Evolutionary conservation across 2,329 filamentous ascomycete genomes (phyloP).

Genomic region (Cadophora sp.): DNA sequence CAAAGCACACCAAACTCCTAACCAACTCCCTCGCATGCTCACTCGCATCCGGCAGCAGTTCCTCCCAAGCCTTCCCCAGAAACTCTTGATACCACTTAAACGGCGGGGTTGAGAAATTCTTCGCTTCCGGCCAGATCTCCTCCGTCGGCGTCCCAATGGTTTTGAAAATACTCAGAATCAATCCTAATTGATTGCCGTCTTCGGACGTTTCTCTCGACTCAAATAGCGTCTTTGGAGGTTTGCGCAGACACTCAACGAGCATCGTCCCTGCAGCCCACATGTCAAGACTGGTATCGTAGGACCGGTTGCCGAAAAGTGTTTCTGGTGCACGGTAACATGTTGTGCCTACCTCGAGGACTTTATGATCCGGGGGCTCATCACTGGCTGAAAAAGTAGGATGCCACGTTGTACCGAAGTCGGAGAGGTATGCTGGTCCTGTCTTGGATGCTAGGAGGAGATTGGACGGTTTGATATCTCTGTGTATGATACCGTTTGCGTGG

Average conservation of each 20-base stretch:
- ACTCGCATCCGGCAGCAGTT: conserved; percentile 68
- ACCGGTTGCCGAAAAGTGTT: conserved; percentile 81
- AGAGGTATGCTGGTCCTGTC: conserved; percentile 76
- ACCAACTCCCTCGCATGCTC: conserved; percentile 70
- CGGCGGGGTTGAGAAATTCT: conserved; percentile 71
- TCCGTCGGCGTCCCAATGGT: conserved; percentile 85
- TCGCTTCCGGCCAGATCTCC: conserved; percentile 84
- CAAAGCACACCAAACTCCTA: conserved; percentile 71
- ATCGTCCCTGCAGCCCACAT: conserved; percentile 90
- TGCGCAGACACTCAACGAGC: conserved; percentile 74
- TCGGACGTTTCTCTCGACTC: conserved; percentile 76
- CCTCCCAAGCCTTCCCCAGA: conserved; percentile 69
- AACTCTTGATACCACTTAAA: conserved; percentile 91
- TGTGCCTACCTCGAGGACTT: conserved; percentile 93
- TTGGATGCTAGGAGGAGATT: conserved; percentile 78
- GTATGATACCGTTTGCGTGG: conserved; percentile 80
- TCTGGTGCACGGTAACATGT: conserved; percentile 92
- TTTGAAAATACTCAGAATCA: conserved; percentile 92
- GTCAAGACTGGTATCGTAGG: conserved; percentile 77
- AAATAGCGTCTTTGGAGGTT: conserved; percentile 71
- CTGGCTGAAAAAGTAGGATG: conserved; percentile 58
- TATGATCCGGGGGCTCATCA: conserved; percentile 69
- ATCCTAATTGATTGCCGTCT: conserved; percentile 86
- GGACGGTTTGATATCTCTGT: conserved; percentile 93
- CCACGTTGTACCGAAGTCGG: conserved; percentile 95